Evolutionary conservation across 495 filamentous ascomycete genomes (phyloP).

Genomic region (Entonaema liquescens): DNA sequence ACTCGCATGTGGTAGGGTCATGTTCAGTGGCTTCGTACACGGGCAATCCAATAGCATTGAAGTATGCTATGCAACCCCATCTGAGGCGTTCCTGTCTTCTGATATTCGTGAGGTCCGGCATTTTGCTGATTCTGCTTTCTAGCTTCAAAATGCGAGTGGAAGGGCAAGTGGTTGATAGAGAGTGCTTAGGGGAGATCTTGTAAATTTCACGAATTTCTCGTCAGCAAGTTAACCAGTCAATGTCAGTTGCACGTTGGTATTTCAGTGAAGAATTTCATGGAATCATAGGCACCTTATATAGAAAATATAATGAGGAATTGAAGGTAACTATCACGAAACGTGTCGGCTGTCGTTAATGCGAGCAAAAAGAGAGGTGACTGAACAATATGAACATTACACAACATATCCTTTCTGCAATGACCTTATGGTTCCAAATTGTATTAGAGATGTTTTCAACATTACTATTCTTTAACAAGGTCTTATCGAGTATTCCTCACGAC

Average conservation of each 20-base stretch:
- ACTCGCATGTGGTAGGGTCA: background rate
- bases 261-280: background rate
- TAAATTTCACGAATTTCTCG: background rate
- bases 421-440: background rate
- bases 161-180: too few species aligned
- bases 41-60: conserved; percentile 9
- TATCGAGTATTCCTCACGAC: background rate
- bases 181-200: background rate
- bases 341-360: background rate
- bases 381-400: background rate
- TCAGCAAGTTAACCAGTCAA: background rate
- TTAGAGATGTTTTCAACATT: background rate
- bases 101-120: background rate
- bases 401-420: background rate
- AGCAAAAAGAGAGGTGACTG: background rate
- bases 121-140: background rate
- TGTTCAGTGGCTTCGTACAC: background rate
- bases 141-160: background rate
- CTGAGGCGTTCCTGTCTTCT: background rate
- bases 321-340: background rate
- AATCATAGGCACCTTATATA: background rate
- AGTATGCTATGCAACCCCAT: conserved; percentile 5
- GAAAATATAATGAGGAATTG: background rate
- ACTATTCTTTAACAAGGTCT: background rate
- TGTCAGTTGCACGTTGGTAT: background rate